Evolutionary conservation across 805 yeast species (phyloP).

Genomic region (Candida succiphila): DNA sequence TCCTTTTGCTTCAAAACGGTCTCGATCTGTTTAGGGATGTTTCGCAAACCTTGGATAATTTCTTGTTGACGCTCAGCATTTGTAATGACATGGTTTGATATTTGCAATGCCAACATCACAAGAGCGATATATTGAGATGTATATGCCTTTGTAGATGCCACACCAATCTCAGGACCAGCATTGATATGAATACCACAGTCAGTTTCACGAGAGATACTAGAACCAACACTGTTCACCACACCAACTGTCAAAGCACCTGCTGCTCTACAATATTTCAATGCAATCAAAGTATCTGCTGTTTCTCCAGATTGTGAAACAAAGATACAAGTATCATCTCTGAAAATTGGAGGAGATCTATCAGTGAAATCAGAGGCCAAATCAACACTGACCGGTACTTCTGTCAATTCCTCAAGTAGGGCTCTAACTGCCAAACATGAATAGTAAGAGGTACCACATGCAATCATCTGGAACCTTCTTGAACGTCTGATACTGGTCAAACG

Average conservation of each 20-base stretch:
- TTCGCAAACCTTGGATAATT: conserved; percentile 76
- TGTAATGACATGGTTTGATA: conserved; percentile 85
- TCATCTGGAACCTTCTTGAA: conserved; percentile 92
- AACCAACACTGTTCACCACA: conserved; percentile 95
- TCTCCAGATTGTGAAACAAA: conserved; percentile 99
- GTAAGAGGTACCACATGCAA: conserved; percentile 99
- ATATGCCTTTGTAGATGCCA: conserved; percentile 97
- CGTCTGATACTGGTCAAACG: conserved; percentile 85
- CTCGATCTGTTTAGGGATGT: conserved; percentile 79
- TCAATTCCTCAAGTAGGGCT: conserved; percentile 90
- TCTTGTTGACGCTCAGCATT: conserved; percentile 66
- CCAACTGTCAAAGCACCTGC: conserved; percentile 97
- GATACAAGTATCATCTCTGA: conserved; percentile 95
- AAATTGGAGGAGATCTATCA: conserved; percentile 93
- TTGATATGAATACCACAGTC: conserved; percentile 99
- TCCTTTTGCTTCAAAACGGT: conserved; percentile 66
- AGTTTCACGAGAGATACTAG: conserved; percentile 91
- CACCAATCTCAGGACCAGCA: conserved; percentile 99
- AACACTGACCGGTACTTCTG: conserved; percentile 88
- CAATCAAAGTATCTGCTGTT: conserved; percentile 95
- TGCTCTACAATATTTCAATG: conserved; percentile 89
- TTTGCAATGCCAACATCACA: conserved; percentile 92
- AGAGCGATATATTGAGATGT: conserved; percentile 96
- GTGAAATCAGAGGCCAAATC: conserved; percentile 92
- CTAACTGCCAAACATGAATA: conserved; percentile 98